Conservation (phyloP, 1,284 basidiomycete genomes). For the Fomes fomentarius region DNA sequence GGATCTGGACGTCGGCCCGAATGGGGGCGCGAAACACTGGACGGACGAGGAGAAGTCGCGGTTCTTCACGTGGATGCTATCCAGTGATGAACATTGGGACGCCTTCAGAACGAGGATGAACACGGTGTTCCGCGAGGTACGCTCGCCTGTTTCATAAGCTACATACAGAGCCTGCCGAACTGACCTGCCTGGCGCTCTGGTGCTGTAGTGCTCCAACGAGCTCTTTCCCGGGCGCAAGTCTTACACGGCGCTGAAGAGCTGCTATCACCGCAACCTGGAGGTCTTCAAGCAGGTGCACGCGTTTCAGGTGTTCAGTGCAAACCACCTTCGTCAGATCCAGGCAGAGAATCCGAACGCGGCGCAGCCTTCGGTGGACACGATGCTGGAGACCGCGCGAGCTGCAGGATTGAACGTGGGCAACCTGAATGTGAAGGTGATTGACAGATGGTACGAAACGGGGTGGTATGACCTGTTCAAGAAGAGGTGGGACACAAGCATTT, state of each 20-base stretch:
- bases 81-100: constrained; percentile 75
- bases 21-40: constrained; percentile 73
- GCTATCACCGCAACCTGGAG: constrained; percentile 80
- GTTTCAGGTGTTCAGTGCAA: constrained; percentile 59
- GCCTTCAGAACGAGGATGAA: constrained; percentile 75
- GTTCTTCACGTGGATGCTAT: constrained; percentile 77
- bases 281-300: constrained; percentile 77
- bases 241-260: constrained; percentile 79
- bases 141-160: constrained; percentile 26
- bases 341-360: constrained; percentile 43
- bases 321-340: constrained; percentile 28
- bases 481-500: constrained; percentile 40
- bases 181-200: no score
- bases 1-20: constrained; percentile 30
- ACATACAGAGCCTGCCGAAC: not conserved
- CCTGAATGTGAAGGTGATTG: constrained; percentile 67
- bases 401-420: constrained; percentile 69
- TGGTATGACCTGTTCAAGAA: constrained; percentile 74
- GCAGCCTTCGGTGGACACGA: constrained; percentile 64
- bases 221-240: constrained; percentile 75
- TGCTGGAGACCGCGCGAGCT: constrained; percentile 62
- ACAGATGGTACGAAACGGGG: constrained; percentile 73
- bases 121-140: constrained; percentile 74
- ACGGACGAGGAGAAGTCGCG: constrained; percentile 77
- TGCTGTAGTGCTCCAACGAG: constrained; percentile 71